phyloP scores from a whole-genome alignment of 2,329 filamentous ascomycete species.

The Byssochlamys sp. region DNA sequence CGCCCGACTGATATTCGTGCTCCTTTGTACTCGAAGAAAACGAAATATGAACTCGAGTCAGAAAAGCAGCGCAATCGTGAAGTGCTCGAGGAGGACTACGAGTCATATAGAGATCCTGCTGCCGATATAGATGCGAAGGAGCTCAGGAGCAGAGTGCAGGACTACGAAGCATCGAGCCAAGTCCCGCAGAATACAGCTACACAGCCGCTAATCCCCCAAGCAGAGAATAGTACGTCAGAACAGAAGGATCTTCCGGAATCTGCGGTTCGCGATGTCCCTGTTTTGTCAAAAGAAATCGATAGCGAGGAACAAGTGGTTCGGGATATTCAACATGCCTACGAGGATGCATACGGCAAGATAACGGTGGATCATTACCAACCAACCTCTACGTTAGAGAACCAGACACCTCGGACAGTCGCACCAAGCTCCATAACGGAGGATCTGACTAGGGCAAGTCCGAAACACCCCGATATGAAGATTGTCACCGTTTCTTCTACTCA shows the following conservation, averaged over 20 bases:
- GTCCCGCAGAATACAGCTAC: background rate
- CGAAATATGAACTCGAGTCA: conserved; percentile 12
- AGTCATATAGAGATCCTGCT: conserved; percentile 8
- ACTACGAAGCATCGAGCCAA: background rate
- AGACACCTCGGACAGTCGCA: conserved; percentile 1
- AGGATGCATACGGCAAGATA: conserved; percentile 13
- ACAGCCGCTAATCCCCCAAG: background rate
- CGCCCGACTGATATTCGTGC: conserved; percentile 28
- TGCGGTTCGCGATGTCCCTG: background rate
- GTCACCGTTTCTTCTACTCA: background rate
- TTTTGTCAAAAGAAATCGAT: background rate
- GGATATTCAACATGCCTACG: conserved; percentile 15
- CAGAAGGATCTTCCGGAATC: background rate
- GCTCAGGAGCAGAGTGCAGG: conserved; percentile 10
- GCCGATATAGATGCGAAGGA: conserved; percentile 11
- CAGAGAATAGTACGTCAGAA: background rate
- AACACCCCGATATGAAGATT: background rate
- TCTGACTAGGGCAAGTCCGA: background rate
- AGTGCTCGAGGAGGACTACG: conserved; percentile 14
- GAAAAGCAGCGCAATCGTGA: conserved; percentile 10
- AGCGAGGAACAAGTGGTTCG: conserved; percentile 4
- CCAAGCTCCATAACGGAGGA: background rate
- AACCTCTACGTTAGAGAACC: background rate
- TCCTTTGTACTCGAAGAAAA: conserved; percentile 14
- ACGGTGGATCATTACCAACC: conserved; percentile 7